Evolutionary conservation across 805 yeast species (phyloP), one percentile per base, ranked within the genome.

Genomic region (Cyberlindnera subsufficiens): DNA sequence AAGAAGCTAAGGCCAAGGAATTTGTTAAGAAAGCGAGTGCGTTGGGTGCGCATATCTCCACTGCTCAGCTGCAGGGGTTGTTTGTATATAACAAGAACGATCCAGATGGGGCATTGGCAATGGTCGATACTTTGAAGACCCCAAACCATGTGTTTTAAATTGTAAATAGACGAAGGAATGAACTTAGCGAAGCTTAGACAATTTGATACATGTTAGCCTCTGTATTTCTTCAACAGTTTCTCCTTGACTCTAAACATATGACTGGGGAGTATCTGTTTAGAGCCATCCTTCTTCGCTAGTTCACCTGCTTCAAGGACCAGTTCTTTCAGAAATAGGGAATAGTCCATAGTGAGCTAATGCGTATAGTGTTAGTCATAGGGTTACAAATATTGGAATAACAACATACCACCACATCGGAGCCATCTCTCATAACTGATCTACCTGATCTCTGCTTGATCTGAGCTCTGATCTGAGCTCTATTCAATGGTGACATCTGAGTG

Each of bases 21-120:
- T 76, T 75, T 50, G 66, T 74, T 19, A 39, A 55, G 6, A 55
- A 63, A 30, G 72, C 71, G 25, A 56, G 59, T 27, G 69, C 66
- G 6, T 61, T 84, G 49, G 71, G 72, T 30, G 61, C 76, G 48
- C 75, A 77, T 2, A 78, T 91, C 30, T 84, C 95, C 54, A 89
- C 98, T 0, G 99, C 99, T 1, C 96, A 88, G 59, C 70, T 93
- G 45, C 99, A 93, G 62, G 99, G 99, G 0, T 71, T 93, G 40
- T 93, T 93, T 69, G 96, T 93, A 3, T 86, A 86, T 67, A 86
- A 87, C 65, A 93, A 93, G 63, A 76, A 83, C 45, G 82, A 80
- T 45, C 96, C 98, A 0, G 72, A 74, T 30, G 75, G 75, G 5
- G 96, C 98, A 0, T 64, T 90, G 22, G 66, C 66, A 13, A 84